A percentile compares a stretch with the other conserved stretches of the same genome.
These are phyloP conservation scores for Plantago ovata DNA, from an alignment of 257 asterid species.

Conservation along the genomic window DNA sequence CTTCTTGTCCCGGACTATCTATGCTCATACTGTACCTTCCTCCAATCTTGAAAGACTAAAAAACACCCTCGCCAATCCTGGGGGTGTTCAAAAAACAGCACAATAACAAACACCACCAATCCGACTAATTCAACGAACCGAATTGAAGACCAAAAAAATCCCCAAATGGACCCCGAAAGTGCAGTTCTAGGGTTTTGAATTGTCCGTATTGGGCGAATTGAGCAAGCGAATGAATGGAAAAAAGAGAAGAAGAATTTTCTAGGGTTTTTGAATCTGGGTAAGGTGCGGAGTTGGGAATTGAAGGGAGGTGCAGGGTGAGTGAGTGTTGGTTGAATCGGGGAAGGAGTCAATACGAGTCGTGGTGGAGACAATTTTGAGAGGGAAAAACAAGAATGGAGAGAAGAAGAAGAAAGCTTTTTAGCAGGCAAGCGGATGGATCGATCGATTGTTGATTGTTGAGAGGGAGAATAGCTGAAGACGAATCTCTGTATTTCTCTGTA, in stretches of 20 bases:
- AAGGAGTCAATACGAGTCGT: conserved; percentile 24
- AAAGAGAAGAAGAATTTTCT: conserved; percentile 22
- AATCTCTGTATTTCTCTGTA: conserved; percentile 37
- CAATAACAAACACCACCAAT: conserved; percentile 32
- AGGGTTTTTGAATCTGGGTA: conserved; percentile 64
- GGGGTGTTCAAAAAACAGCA: conserved; percentile 22
- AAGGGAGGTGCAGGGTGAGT: conserved; percentile 28
- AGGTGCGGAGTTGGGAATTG: conserved; percentile 38
- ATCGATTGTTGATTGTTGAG: conserved; percentile 31
- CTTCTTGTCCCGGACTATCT: conserved; percentile 80
- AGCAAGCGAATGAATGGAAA: conserved; percentile 6
- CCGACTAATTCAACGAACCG: conserved; percentile 2
- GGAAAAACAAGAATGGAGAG: conserved; percentile 19
- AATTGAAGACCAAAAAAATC: background rate
- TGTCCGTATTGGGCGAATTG: background rate
- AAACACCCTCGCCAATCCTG: background rate
- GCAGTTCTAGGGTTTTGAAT: conserved; percentile 8
- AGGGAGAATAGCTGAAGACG: too few species aligned
- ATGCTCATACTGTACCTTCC: conserved; percentile 67
- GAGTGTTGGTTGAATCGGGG: conserved; percentile 40
- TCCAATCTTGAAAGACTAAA: conserved; percentile 23
- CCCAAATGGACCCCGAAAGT: too few species aligned
- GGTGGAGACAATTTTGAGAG: conserved; percentile 23
- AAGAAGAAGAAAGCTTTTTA: conserved; percentile 24
- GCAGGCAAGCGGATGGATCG: too few species aligned